phyloP scores from a whole-genome alignment of 2,329 filamentous ascomycete species.

The Xylariaceae sp. region DNA sequence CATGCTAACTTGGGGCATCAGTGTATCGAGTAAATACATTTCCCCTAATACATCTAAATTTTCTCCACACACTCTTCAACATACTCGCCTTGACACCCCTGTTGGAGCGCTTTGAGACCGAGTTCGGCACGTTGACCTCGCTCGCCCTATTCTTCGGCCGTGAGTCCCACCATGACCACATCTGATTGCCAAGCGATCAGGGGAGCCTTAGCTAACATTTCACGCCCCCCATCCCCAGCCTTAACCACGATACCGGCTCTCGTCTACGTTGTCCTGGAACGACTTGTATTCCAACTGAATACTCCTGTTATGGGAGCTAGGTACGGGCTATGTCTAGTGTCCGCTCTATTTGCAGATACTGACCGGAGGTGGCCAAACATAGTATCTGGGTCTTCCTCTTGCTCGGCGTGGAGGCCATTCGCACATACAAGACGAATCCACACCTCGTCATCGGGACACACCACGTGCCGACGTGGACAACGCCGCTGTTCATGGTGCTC shows the following conservation, averaged over 20 bases:
- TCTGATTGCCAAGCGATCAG: background rate
- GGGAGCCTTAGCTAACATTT: conserved; percentile 18
- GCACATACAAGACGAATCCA: conserved; percentile 78
- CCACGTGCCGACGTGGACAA: conserved; percentile 87
- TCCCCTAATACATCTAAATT: conserved; percentile 76
- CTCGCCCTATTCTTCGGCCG: conserved; percentile 85
- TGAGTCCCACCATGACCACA: conserved; percentile 45
- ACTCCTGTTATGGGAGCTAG: conserved; percentile 77
- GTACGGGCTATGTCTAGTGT: conserved; percentile 41
- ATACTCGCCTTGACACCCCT: conserved; percentile 77
- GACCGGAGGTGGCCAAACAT: conserved; percentile 6
- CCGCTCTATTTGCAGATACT: conserved; percentile 13
- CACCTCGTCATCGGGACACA: conserved; percentile 60
- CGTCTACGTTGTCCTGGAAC: conserved; percentile 76
- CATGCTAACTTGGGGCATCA: conserved; percentile 33
- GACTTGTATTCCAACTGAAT: conserved; percentile 65
- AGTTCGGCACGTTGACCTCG: conserved; percentile 87
- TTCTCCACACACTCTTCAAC: conserved; percentile 80
- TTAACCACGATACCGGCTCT: conserved; percentile 78
- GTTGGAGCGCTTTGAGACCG: conserved; percentile 87
- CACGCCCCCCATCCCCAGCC: conserved; percentile 45
- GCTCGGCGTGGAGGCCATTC: conserved; percentile 78
- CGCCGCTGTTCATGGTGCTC: conserved; percentile 73
- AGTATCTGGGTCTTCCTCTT: conserved; percentile 94
- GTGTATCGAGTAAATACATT: conserved; percentile 94